Conservation (phyloP, 768 basidiomycete species). For the Pulveroboletus frians region DNA sequence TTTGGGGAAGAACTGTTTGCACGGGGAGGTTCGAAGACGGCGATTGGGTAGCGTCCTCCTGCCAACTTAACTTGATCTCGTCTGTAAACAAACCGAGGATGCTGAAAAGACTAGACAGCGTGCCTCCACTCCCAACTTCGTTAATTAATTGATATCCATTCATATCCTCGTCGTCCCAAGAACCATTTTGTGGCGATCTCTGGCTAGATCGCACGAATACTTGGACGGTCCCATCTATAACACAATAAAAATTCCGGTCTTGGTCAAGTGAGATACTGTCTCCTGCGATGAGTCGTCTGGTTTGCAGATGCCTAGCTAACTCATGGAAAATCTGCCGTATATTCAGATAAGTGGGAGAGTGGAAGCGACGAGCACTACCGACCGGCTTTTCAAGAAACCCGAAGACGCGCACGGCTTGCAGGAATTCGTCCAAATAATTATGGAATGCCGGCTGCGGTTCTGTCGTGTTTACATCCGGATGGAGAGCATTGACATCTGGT, state of each 20-base stretch:
- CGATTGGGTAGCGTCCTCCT: slow-evolving; percentile 45
- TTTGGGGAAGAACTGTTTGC: slow-evolving; percentile 20
- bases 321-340: slow-evolving; percentile 83
- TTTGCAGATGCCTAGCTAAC: slow-evolving; percentile 92
- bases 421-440: slow-evolving; percentile 95
- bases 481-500: slow-evolving; percentile 78
- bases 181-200: slow-evolving; percentile 43
- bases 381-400: slow-evolving; percentile 97
- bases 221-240: slow-evolving; percentile 96
- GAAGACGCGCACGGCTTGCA: slow-evolving; percentile 94
- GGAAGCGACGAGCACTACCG: slow-evolving; percentile 19
- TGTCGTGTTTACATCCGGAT: slow-evolving; percentile 83
- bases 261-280: slow-evolving; percentile 88
- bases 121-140: slow-evolving; percentile 94
- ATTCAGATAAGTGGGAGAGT: neutral
- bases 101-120: slow-evolving; percentile 91
- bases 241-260: slow-evolving; percentile 96
- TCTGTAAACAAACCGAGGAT: slow-evolving; percentile 97
- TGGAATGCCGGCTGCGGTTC: slow-evolving; percentile 78
- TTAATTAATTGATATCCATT: slow-evolving; percentile 96
- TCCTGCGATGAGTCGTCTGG: slow-evolving; percentile 89
- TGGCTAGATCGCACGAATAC: slow-evolving; percentile 76
- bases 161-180: slow-evolving; percentile 82
- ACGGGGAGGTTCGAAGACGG: slow-evolving; percentile 26
- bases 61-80: slow-evolving; percentile 88